These are phyloP conservation scores for Pulveroboletus ravenelii DNA, from an alignment of 768 basidiomycete species.

Conservation along the genomic window DNA sequence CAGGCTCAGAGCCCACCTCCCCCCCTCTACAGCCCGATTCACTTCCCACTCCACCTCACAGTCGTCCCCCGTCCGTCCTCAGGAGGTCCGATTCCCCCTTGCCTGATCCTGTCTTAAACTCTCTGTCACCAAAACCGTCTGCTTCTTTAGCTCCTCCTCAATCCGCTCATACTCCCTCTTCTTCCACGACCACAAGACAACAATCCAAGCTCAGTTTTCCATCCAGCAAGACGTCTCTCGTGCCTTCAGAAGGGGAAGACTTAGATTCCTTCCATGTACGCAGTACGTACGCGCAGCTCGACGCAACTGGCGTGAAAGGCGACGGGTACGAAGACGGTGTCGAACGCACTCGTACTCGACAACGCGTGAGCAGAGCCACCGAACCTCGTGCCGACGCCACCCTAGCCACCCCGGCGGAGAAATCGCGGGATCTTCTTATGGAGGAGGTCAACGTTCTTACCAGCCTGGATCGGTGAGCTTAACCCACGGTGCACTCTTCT, in stretches of 20 bases:
- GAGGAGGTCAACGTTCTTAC: conserved; percentile 69
- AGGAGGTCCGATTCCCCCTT: conserved; percentile 24
- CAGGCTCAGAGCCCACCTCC: conserved; percentile 19
- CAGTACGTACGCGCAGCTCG: conserved; percentile 86
- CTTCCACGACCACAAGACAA: conserved; percentile 22
- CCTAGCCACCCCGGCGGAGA: conserved; percentile 54
- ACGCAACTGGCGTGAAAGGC: conserved; percentile 84
- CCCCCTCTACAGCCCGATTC: conserved; percentile 14
- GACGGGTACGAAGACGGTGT: conserved; percentile 94
- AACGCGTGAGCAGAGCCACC: conserved; percentile 50
- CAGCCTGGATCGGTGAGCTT: conserved; percentile 80
- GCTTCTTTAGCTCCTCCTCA: conserved; percentile 23
- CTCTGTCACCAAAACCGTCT: conserved; percentile 17
- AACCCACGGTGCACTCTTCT: background rate
- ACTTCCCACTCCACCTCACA: conserved; percentile 27
- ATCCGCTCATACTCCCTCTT: conserved; percentile 36
- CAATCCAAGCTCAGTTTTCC: conserved; percentile 32
- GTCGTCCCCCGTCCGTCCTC: conserved; percentile 25
- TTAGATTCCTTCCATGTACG: conserved; percentile 79
- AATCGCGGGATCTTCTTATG: conserved; percentile 59
- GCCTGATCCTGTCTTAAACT: conserved; percentile 15
- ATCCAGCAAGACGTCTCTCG: conserved; percentile 55
- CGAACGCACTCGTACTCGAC: conserved; percentile 82
- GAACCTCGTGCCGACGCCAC: conserved; percentile 56
- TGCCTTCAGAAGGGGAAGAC: conserved; percentile 76